A percentile compares a stretch with the other conserved stretches of the same genome.
phyloP scores from a whole-genome alignment of 441 rosid species.

The Erysimum cheiri region DNA sequence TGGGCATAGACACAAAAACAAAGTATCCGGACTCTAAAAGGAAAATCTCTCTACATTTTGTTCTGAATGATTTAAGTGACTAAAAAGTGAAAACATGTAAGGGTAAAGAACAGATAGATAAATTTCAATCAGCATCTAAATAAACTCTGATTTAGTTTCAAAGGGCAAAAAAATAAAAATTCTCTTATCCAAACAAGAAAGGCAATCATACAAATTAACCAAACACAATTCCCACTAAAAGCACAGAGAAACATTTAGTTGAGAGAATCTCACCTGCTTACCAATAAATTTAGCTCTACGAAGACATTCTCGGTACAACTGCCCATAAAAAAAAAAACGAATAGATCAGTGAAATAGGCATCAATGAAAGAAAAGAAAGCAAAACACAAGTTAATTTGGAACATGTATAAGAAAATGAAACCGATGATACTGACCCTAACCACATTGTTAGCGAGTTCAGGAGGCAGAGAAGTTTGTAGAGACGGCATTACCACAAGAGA shows the following conservation, averaged over 20 bases:
- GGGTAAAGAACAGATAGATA: background rate
- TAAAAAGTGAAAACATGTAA: background rate
- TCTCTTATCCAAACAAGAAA: background rate
- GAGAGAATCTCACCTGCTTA: conserved; percentile 57
- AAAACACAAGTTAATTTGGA: background rate
- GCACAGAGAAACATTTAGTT: background rate
- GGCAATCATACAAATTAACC: background rate
- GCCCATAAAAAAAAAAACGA: background rate
- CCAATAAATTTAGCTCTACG: conserved; percentile 91
- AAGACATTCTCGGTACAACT: conserved; percentile 96
- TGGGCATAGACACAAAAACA: background rate
- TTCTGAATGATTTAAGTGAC: conserved; percentile 1
- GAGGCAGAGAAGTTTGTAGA: conserved; percentile 83
- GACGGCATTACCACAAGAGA: conserved; percentile 63
- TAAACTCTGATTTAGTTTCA: background rate
- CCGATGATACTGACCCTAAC: conserved; percentile 67
- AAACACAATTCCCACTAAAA: conserved; percentile 17
- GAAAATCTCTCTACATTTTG: background rate
- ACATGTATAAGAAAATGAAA: background rate
- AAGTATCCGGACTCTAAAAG: background rate
- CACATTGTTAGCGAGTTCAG: conserved; percentile 88
- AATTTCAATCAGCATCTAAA: background rate
- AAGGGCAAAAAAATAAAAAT: background rate
- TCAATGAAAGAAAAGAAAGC: background rate
- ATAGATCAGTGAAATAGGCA: background rate